Percentiles rank a stretch among this genome's conserved stretches.
phyloP scores from a whole-genome alignment of 1,284 basidiomycete species.

The Naganishia albida region DNA sequence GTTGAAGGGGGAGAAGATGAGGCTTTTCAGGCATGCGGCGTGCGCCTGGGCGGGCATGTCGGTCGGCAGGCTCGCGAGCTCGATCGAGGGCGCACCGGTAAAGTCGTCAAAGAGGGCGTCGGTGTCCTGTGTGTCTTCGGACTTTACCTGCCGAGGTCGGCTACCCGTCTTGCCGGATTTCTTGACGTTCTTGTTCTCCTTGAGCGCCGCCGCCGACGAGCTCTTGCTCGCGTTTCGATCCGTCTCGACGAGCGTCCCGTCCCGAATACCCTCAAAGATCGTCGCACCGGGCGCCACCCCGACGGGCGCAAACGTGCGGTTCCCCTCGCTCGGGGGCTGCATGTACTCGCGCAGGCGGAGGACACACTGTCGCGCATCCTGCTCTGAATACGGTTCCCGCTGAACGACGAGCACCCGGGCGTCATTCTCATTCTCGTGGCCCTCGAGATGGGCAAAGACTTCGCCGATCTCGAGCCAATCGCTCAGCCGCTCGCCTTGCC shows the following conservation, averaged over 20 bases:
- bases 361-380: slow-evolving; percentile 56
- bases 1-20: slow-evolving; percentile 61
- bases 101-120: slow-evolving; percentile 54
- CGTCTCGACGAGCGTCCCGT: slow-evolving; percentile 47
- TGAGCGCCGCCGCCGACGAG: slow-evolving; percentile 39
- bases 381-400: slow-evolving; percentile 57
- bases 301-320: slow-evolving; percentile 51
- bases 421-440: slow-evolving; percentile 27
- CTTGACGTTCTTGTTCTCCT: slow-evolving; percentile 42
- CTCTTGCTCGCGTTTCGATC: slow-evolving; percentile 33
- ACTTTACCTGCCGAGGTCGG: slow-evolving; percentile 41
- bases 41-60: slow-evolving; percentile 48
- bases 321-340: slow-evolving; percentile 52
- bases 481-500: slow-evolving; percentile 51
- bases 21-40: slow-evolving; percentile 53
- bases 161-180: slow-evolving; percentile 34
- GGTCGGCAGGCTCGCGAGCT: slow-evolving; percentile 49
- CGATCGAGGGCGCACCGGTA: slow-evolving; percentile 41
- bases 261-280: slow-evolving; percentile 57
- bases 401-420: slow-evolving; percentile 52
- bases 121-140: slow-evolving; percentile 36
- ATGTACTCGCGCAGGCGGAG: slow-evolving; percentile 57
- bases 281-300: slow-evolving; percentile 56
- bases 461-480: slow-evolving; percentile 55
- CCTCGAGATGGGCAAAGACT: slow-evolving; percentile 48